These are phyloP conservation scores for Malassezia globosa DNA, from an alignment of 1,284 basidiomycete species.

Conservation along the genomic window DNA sequence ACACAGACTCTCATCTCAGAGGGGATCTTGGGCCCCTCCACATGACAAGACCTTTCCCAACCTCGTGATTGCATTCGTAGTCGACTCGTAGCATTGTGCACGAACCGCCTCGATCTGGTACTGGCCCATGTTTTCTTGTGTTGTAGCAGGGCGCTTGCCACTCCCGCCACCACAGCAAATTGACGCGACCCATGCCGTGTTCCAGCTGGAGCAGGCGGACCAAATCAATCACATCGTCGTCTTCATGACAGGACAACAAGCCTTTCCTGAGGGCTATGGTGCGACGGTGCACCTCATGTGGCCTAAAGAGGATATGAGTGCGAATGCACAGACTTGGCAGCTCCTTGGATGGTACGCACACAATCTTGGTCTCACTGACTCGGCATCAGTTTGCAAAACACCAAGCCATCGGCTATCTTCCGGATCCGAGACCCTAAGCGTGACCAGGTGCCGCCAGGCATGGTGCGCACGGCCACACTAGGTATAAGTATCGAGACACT, in stretches of 20 bases:
- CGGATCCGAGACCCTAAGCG: slow-evolving; percentile 18
- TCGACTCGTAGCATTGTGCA: no score
- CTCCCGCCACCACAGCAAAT: slow-evolving; percentile 35
- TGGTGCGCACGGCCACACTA: slow-evolving; percentile 23
- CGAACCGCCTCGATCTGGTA: no score
- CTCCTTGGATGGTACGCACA: slow-evolving; percentile 38
- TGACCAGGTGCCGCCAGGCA: background rate
- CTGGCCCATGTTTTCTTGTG: slow-evolving; percentile 42
- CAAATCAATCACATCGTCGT: slow-evolving; percentile 38
- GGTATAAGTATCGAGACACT: slow-evolving; percentile 41
- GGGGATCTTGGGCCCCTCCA: no score
- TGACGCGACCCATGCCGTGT: slow-evolving; percentile 42
- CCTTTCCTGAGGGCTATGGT: slow-evolving; percentile 37
- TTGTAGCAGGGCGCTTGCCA: slow-evolving; percentile 40
- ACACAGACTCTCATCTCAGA: background rate
- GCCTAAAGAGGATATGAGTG: slow-evolving; percentile 15
- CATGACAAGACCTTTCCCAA: background rate
- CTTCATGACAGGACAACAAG: slow-evolving; percentile 40
- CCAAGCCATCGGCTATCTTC: slow-evolving; percentile 45
- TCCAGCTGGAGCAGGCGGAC: slow-evolving; percentile 30
- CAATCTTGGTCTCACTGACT: slow-evolving; percentile 13
- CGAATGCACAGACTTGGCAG: slow-evolving; percentile 22
- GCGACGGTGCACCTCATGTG: slow-evolving; percentile 43
- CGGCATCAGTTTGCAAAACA: slow-evolving; percentile 31
- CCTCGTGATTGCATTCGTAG: no score